Base-by-base conservation (phyloP, 805 yeast species). In the Starmerella tilneyi region DNA sequence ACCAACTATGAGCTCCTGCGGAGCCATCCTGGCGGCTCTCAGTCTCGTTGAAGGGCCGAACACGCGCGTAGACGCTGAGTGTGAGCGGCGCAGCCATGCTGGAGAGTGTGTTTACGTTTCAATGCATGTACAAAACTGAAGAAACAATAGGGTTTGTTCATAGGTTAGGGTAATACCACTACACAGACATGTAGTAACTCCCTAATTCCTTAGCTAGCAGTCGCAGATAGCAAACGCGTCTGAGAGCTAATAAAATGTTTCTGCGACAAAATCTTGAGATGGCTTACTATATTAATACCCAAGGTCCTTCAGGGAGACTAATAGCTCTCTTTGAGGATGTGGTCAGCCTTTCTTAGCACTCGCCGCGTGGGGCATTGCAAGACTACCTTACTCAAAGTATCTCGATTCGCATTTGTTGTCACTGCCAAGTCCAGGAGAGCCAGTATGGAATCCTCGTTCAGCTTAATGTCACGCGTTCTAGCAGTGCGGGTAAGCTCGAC, bases 361-460 rank as follows among this genome's bases (percentile, higher is more conserved):
- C 43, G 42, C 9, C 32, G 35, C 4, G 47, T 41, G 12, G 47
- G 43, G 27, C 34, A 13, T 31, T 43, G 49, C 16, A 23, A 12
- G 5, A 43, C 49, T 3, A 48, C 22, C 11, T 41, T 37, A 20
- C 44, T 29, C 3, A 45, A 15, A 9, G 47, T 32, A 9, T 43
- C 45, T 1, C 9, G 9, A 15, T 24, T 48, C 7, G 41, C 27
- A 2, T 39, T 32, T 8, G 41, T 28, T 11, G 13, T 19, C 7
- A 2, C 24, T 13, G 52, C 52, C 24, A 48, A 5, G 3, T 45
- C 47, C 1, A 48, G 36, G 5, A 48, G 24, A 9, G 16, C 15
- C 11, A 48, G 36, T 2, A 40, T 23, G 2, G 56, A 38, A n/a
- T 50, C 56, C 20, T 51, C 52, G 31, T 52, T 51, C 15, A 50